These are phyloP conservation scores for Monosporascus cannonballus DNA, from an alignment of 2,329 filamentous ascomycete species.

Conservation along the genomic window DNA sequence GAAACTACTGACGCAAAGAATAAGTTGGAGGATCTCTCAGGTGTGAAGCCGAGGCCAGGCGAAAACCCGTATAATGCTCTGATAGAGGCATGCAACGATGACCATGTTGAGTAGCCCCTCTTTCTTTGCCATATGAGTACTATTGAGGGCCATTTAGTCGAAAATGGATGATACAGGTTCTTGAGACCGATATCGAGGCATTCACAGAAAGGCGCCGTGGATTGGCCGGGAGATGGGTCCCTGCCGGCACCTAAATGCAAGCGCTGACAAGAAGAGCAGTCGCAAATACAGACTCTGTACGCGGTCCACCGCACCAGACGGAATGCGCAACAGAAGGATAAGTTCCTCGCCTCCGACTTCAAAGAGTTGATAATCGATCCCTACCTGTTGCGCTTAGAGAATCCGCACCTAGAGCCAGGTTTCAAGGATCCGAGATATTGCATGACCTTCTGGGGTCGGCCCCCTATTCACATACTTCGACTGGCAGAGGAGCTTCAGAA, in stretches of 20 bases:
- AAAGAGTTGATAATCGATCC: conserved; percentile 68
- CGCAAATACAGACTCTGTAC: conserved; percentile 66
- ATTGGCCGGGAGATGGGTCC: too few relatives aligned
- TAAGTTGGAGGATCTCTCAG: conserved; percentile 50
- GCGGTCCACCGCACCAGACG: conserved; percentile 66
- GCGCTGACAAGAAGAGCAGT: conserved; percentile 33
- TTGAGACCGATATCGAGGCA: too few relatives aligned
- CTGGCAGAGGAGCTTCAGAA: conserved; percentile 65
- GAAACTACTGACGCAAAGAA: conserved; percentile 38
- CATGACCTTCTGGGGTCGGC: conserved; percentile 82
- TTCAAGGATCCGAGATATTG: conserved; percentile 75
- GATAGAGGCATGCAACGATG: conserved; percentile 59
- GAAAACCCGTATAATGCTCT: conserved; percentile 74
- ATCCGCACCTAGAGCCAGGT: conserved; percentile 56
- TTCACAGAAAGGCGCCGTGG: too few relatives aligned
- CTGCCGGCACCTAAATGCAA: not conserved
- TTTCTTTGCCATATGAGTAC: not conserved
- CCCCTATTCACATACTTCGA: conserved; percentile 62
- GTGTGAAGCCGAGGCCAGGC: conserved; percentile 40
- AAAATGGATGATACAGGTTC: too few relatives aligned
- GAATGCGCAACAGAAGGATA: conserved; percentile 68
- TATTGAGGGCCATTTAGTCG: not conserved
- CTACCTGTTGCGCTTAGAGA: conserved; percentile 63
- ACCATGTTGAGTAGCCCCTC: conserved; percentile 49
- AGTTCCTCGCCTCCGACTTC: conserved; percentile 65